Base-by-base conservation (phyloP, 1,284 basidiomycete species). In the Meira miltonrushii region DNA sequence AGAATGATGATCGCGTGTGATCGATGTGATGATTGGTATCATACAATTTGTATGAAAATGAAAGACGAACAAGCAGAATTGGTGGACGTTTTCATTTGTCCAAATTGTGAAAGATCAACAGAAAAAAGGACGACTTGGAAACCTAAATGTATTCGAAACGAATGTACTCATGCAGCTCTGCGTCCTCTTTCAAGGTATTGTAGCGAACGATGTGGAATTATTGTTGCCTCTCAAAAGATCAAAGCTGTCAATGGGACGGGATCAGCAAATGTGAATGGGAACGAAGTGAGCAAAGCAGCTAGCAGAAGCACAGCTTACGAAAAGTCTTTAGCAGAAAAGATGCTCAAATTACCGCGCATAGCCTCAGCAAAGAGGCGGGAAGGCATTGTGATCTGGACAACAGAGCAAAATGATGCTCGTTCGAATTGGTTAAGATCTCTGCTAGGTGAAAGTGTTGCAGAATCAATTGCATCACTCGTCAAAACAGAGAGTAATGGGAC, bases 21-120 rank as follows among this genome's bases (percentile, higher is more conserved):
- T 43, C 21, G 55, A 37, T 65, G 64, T 51, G 62, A 65, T 50
- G 58, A 62, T 38, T 65, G 64, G 64, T 65, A 64, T 51, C 62
- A 64, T 41, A 58, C 61, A 9, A 19, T 28, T 23, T 64, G 62
- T 44, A 55, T 64, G 60, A 47, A 43, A 33, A 62, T 65, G 50
- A 41, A 33, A 1, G 61, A 65, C 21, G 58, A 47, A 12, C 38
- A 60, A 13, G 62, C 48, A 23, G 54, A 53, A 33, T 52, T 65
- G 1, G 55, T 65, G n/a, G 64, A 65, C 44, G 47, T 57, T 47
- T 65, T 60, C 55, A 54, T 62, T 40, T 65, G 64, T 50, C 49
- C 55, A 15, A 33, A 17, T 39, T 65, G 64, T 47, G 60, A 60
- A 33, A 33, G 8, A 39, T 39, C 56, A 1, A 19, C 57, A 58